phyloP scores from a whole-genome alignment of 192 early-diverging fungal species.

The Entomortierella lignicola region DNA sequence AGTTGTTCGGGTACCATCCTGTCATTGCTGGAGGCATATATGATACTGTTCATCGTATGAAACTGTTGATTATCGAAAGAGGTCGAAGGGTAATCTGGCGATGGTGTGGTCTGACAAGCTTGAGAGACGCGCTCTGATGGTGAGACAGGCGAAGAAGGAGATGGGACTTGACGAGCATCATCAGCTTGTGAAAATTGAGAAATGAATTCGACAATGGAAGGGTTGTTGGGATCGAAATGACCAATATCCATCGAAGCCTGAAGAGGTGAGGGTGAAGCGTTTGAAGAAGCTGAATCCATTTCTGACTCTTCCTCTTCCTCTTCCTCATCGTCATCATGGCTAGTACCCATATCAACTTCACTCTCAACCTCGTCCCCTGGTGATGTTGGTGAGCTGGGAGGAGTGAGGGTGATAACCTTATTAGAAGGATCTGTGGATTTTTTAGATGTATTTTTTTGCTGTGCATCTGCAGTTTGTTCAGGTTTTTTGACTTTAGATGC shows the following conservation, averaged over 20 bases:
- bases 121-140: slow-evolving; percentile 28
- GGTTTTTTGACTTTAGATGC: slow-evolving; percentile 72
- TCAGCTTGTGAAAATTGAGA: slow-evolving; percentile 47
- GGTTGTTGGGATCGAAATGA: slow-evolving; percentile 42
- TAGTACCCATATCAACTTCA: slow-evolving; percentile 45
- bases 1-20: slow-evolving; percentile 44
- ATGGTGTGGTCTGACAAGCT: slow-evolving; percentile 31
- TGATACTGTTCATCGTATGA: slow-evolving; percentile 50
- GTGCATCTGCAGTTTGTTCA: slow-evolving; percentile 22
- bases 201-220: slow-evolving; percentile 44
- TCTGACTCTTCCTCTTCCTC: slow-evolving; percentile 40
- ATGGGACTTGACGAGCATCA: slow-evolving; percentile 45
- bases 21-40: slow-evolving; percentile 39
- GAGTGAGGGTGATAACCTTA: slow-evolving; percentile 45
- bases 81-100: slow-evolving; percentile 38
- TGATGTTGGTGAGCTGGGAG: slow-evolving; percentile 40
- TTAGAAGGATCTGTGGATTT: slow-evolving; percentile 14
- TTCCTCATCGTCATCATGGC: slow-evolving; percentile 38
- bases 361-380: slow-evolving; percentile 45
- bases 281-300: slow-evolving; percentile 45
- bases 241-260: slow-evolving; percentile 46
- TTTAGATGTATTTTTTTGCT: slow-evolving; percentile 19
- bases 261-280: slow-evolving; percentile 41
- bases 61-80: slow-evolving; percentile 26
- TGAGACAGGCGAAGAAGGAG: slow-evolving; percentile 40